Evolutionary conservation across 2,329 filamentous ascomycete genomes (phyloP), one percentile per base, ranked within the genome.

Genomic region (Hypoxylon sp.): DNA sequence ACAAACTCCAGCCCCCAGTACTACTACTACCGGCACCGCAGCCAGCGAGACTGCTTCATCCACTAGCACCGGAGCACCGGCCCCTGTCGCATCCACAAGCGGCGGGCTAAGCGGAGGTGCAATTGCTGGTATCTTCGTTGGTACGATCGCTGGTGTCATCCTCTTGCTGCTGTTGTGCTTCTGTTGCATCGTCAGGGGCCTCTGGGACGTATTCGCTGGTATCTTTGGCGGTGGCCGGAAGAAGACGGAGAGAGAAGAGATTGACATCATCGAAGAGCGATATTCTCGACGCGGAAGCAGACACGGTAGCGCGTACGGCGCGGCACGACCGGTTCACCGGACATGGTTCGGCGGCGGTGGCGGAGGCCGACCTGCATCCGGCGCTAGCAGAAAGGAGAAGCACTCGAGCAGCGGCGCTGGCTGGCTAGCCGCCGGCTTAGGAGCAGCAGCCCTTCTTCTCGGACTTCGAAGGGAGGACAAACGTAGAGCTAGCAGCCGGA

Each of bases 81-180:
- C 62, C 14, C 83, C 82, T 34, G 78, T 79, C 49, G 81, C 79
- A 74, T 82, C 75, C 38, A 79, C 80, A 28, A 80, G 80, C 61
- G 78, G 80, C 46, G 72, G 75, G 28, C 84, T 94, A 59, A 92
- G 89, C 73, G 86, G 84, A 46, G 92, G 91, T 57, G 92, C 91
- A 65, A 94, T 94, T 73, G 92, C 92, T 14, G 92, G 92, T 66
- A 94, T 94, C 74, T 92, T 94, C 71, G 90, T 94, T 61, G 92
- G 92, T 68, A 86, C 88, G 10, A 83, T 94, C 52, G 85, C 86
- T 13, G 92, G 90, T 68, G 83, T 93, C 36, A 79, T 85, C 43
- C 82, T 94, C 2, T 86, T 94, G 21, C 81, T 90, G 3, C 84
- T 92, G 6, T 80, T 94, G 75, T 93, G 91, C 83, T 89, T 92